A percentile compares a stretch with the other conserved stretches of the same genome.
Conservation (phyloP, 139 green algal genomes). For the Chlamydomonas asymmetrica region DNA sequence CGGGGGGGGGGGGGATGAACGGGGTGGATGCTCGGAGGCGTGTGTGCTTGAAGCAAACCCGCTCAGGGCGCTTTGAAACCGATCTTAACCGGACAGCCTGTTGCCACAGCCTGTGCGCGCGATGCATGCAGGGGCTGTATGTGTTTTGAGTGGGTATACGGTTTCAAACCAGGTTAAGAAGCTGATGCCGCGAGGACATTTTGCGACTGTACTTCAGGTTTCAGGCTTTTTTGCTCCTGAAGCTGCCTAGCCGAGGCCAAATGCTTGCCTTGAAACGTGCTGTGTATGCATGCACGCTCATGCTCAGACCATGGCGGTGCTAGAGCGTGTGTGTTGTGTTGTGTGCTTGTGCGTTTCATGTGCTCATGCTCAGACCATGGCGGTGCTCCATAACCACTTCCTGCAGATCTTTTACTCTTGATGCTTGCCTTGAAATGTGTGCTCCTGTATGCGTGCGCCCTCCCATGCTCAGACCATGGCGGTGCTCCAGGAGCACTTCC, state of each 20-base stretch:
- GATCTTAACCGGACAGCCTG: too few relatives aligned
- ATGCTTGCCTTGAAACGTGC: not conserved
- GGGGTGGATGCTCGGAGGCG: not conserved
- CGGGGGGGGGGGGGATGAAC: not conserved
- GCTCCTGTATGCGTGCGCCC: not conserved
- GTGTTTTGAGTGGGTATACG: not conserved
- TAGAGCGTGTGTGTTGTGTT: too few relatives aligned
- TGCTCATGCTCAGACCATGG: too few relatives aligned
- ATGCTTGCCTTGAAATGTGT: not conserved
- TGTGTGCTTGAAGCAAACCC: not conserved
- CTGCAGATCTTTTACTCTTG: too few relatives aligned
- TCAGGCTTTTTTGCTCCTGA: too few relatives aligned
- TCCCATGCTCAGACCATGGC: conserved; percentile 44
- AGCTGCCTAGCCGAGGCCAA: too few relatives aligned
- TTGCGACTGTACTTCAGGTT: too few relatives aligned
- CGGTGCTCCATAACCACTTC: conserved; percentile 60
- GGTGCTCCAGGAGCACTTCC: conserved; percentile 59
- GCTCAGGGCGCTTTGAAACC: not conserved
- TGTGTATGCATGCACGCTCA: not conserved
- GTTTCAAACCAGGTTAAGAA: not conserved
- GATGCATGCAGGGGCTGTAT: not conserved
- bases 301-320: conserved; percentile 52
- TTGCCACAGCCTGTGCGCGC: not conserved
- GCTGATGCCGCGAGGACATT: not conserved
- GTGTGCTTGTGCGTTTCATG: too few relatives aligned